Evolutionary conservation across 2,329 filamentous ascomycete genomes (phyloP), one percentile per base, ranked within the genome.

Genomic region (Teratosphaeria epicoccoides): DNA sequence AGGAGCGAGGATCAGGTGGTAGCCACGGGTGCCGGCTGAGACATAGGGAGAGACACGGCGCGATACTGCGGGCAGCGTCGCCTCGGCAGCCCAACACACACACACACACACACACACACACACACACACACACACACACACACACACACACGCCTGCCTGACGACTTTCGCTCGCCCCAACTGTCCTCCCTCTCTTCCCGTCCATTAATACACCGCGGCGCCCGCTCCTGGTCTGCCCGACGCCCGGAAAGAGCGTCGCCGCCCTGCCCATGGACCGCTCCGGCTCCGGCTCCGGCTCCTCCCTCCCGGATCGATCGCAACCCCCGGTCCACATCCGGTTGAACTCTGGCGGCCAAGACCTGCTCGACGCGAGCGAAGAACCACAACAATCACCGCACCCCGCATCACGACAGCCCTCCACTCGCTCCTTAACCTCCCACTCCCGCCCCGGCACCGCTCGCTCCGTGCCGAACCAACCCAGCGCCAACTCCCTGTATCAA

Each of bases 241-340:
- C 14, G n/a, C 33, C 7, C 33, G 17, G 33, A 20, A 17, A 17
- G 17, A 22, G 33, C 33, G 33, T 17, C 28, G 24, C 29, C 44
- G 43, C 14, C 28, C 10, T n/a, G n/a, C n/a, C 49, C 20, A 52
- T 55, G 53, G 50, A 50, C n/a, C n/a, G n/a, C n/a, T n/a, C n/a
- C n/a, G n/a, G n/a, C n/a, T n/a, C n/a, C n/a, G n/a, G n/a, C n/a
- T n/a, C n/a, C 43, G 29, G n/a, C 40, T 47, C 37, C 22, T 58
- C 61, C 14, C 61, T 58, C 46, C 61, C 62, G 23, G 57, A 55
- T 22, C 56, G 63, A 52, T 59, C 63, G 52, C 59, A 56, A 37
- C 61, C 76, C 55, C 80, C 81, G 58, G 33, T 40, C 17, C 81
- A 84, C 58, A 79, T 85, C 53, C 79, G 80, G 52, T 73, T 85